Percentiles rank a stretch among this genome's conserved stretches.
These are phyloP conservation scores for Fusarium paranaense DNA, from an alignment of 2,329 filamentous ascomycete genomes.

Conservation along the genomic window DNA sequence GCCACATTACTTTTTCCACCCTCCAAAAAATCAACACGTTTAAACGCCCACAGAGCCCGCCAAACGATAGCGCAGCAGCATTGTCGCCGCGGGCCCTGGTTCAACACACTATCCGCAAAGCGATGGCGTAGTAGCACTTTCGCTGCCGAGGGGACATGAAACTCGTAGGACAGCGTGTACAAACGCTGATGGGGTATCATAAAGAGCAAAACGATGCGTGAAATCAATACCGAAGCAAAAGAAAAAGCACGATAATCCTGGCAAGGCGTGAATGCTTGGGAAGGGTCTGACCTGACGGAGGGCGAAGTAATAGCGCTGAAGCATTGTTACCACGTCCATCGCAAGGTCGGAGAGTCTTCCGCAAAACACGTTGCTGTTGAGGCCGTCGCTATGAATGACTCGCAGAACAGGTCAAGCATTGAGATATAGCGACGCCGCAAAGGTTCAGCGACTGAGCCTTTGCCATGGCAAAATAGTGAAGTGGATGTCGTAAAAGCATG, in stretches of 20 bases:
- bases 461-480: conserved; percentile 19
- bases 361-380: conserved; percentile 58
- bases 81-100: conserved; percentile 63
- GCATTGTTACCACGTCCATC: conserved; percentile 60
- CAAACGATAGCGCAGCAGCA: conserved; percentile 65
- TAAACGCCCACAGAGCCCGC: conserved; percentile 61
- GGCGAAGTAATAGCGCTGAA: conserved; percentile 60
- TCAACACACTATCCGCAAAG: conserved; percentile 63
- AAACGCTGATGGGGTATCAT: conserved; percentile 61
- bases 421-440: neutral
- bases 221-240: conserved; percentile 38
- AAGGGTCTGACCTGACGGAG: conserved; percentile 6
- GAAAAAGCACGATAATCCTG: conserved; percentile 19
- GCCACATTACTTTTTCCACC: neutral
- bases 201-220: conserved; percentile 42
- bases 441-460: conserved; percentile 1
- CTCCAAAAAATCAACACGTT: conserved; percentile 30
- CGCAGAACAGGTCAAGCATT: neutral
- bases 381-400: conserved; percentile 26
- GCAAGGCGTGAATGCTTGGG: neutral
- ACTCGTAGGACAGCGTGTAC: conserved; percentile 58
- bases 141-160: conserved; percentile 58
- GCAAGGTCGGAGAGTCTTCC: conserved; percentile 9
- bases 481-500: conserved; percentile 23
- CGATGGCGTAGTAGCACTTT: conserved; percentile 68